Evolutionary conservation across 371 early-diverging fungal species (phyloP).

Genomic region (Circinella minor): DNA sequence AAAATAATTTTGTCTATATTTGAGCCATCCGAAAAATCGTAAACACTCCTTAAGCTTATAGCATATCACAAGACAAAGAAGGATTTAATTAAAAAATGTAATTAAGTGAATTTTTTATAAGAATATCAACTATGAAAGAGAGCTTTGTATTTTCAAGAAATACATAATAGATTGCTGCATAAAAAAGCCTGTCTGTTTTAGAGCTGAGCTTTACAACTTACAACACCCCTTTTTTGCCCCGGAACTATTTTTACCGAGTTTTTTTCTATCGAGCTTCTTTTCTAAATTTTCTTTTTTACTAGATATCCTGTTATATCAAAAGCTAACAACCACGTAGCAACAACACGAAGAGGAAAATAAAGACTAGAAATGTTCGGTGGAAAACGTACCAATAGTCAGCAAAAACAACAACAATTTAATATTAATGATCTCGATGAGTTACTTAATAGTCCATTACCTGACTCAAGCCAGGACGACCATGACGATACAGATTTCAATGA

Average conservation of each 20-base stretch:
- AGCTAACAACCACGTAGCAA: neutral
- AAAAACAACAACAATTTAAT: conserved; percentile 19
- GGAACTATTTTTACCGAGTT: no score
- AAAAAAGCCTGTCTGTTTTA: neutral
- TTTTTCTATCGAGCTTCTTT: no score
- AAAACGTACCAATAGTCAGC: neutral
- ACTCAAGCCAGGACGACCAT: conserved; percentile 27
- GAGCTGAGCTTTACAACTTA: no score
- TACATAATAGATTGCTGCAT: neutral
- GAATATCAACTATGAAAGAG: no score
- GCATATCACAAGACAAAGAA: no score
- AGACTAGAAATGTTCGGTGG: neutral
- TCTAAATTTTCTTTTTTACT: conserved; percentile 1
- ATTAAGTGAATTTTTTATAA: no score
- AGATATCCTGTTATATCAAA: no score
- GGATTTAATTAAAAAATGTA: no score
- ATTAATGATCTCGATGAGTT: conserved; percentile 30
- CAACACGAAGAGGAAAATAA: conserved; percentile 16
- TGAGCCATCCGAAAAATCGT: no score
- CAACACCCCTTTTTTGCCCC: neutral
- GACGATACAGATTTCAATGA: conserved; percentile 46
- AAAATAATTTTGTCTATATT: no score
- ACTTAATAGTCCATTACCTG: conserved; percentile 14
- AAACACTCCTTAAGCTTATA: no score
- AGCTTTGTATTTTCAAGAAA: no score